phyloP scores from a whole-genome alignment of 495 filamentous ascomycete genomes.

The Aspergillus homomorphus region DNA sequence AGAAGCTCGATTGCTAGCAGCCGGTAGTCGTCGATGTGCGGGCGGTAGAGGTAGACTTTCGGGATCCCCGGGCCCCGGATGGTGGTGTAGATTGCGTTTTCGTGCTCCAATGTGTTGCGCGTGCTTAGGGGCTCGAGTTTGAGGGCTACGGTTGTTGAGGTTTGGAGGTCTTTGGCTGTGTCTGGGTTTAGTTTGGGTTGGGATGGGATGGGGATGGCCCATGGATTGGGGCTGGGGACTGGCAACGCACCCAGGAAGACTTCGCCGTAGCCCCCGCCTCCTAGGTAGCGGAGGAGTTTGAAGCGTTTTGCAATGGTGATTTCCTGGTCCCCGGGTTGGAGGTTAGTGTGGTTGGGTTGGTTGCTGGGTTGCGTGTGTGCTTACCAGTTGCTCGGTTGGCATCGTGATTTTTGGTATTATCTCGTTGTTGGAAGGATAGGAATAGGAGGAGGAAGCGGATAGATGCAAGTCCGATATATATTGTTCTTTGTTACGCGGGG shows the following conservation, averaged over 20 bases:
- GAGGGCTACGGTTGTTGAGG: neutral
- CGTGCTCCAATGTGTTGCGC: neutral
- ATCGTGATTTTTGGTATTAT: neutral
- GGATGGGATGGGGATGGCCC: neutral
- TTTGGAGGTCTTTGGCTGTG: neutral
- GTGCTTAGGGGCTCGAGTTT: neutral
- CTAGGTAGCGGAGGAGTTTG: neutral
- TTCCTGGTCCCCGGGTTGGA: neutral
- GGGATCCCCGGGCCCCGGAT: slow-evolving; percentile 25
- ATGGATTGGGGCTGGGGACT: neutral
- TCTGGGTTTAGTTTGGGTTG: neutral
- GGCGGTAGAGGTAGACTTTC: slow-evolving; percentile 23
- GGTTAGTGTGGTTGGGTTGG: neutral
- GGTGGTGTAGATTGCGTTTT: neutral
- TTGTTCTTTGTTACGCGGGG: too few relatives aligned
- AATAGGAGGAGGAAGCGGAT: neutral
- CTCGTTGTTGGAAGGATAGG: neutral
- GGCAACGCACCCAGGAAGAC: neutral
- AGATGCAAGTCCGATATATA: too few relatives aligned
- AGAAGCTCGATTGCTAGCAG: slow-evolving; percentile 33
- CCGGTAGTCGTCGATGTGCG: slow-evolving; percentile 26
- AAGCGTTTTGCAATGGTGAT: neutral
- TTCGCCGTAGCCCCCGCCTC: neutral
- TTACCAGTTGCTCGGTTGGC: neutral
- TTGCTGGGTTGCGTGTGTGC: neutral